Conservation (phyloP, 2,329 filamentous ascomycete genomes). For the Xenoacremonium recifei region DNA sequence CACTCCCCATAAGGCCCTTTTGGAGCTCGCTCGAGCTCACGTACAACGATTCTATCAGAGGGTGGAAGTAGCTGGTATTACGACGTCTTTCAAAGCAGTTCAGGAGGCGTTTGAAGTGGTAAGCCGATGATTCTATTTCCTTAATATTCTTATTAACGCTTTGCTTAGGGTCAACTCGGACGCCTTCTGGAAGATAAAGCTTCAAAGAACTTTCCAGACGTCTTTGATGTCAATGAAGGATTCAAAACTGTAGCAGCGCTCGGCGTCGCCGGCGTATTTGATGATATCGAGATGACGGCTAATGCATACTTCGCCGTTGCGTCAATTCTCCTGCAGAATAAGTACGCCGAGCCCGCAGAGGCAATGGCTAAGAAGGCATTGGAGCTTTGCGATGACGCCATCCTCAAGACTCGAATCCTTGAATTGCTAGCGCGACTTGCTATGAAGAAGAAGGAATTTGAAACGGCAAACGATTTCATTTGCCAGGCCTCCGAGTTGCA, state of each 20-base stretch:
- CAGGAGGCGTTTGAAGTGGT: conserved; percentile 13
- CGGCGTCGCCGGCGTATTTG: conserved; percentile 19
- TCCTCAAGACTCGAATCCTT: conserved; percentile 17
- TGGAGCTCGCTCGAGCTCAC: conserved; percentile 17
- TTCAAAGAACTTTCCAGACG: conserved; percentile 14
- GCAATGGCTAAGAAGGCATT: conserved; percentile 16
- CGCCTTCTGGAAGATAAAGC: conserved; percentile 15
- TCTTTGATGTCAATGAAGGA: too few species aligned
- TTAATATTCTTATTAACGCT: background rate
- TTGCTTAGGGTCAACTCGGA: conserved; percentile 12
- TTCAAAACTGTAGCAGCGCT: too few species aligned
- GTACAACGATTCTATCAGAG: conserved; percentile 15
- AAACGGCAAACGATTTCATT: conserved; percentile 13
- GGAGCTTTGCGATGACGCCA: conserved; percentile 1
- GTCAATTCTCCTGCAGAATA: conserved; percentile 13
- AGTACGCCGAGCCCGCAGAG: conserved; percentile 13
- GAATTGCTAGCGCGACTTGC: conserved; percentile 14
- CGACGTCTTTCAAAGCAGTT: conserved; percentile 10
- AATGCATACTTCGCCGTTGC: conserved; percentile 19
- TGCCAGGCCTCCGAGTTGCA: conserved; percentile 8
- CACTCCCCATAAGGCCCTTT: conserved; percentile 14
- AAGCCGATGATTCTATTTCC: background rate
- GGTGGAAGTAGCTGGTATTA: conserved; percentile 3
- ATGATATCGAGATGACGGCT: conserved; percentile 12
- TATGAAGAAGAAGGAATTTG: conserved; percentile 5